A percentile compares a stretch with the other conserved stretches of the same genome.
Evolutionary conservation across 2,329 filamentous ascomycete genomes (phyloP).

Genomic region (Penicillium sp.): DNA sequence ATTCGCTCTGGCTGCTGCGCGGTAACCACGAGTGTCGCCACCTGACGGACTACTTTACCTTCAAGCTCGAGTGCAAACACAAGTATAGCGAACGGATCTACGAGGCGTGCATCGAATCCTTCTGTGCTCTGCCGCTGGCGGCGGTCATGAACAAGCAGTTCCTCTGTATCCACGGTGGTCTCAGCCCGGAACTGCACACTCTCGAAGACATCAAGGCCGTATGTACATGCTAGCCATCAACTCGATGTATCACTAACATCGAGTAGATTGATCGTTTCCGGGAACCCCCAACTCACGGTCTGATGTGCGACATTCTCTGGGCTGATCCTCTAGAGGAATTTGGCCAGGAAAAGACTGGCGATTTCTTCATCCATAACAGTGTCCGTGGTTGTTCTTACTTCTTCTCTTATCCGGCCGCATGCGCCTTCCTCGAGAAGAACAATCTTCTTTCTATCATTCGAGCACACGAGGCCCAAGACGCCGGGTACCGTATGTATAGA

Average conservation of each 20-base stretch:
- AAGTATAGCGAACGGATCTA: slow-evolving; percentile 97
- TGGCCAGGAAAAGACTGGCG: slow-evolving; percentile 95
- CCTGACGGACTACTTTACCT: slow-evolving; percentile 99
- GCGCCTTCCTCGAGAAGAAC: slow-evolving; percentile 97
- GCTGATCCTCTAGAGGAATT: slow-evolving; percentile 97
- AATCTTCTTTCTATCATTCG: slow-evolving; percentile 95
- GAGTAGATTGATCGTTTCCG: slow-evolving; percentile 92
- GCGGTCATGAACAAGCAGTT: slow-evolving; percentile 99
- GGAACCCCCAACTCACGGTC: slow-evolving; percentile 90
- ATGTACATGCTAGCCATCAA: slow-evolving; percentile 34
- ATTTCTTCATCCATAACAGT: slow-evolving; percentile 97
- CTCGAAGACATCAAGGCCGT: slow-evolving; percentile 88
- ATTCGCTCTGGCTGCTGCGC: slow-evolving; percentile 91
- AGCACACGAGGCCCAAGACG: slow-evolving; percentile 96
- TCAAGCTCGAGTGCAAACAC: slow-evolving; percentile 99
- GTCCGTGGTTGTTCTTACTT: slow-evolving; percentile 98
- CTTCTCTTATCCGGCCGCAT: slow-evolving; percentile 96
- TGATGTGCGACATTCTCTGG: slow-evolving; percentile 99
- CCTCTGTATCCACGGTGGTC: slow-evolving; percentile 91
- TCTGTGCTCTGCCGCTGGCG: slow-evolving; percentile 86
- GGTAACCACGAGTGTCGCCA: slow-evolving; percentile 99
- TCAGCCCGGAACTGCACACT: slow-evolving; percentile 93
- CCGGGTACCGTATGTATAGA: slow-evolving; percentile 97
- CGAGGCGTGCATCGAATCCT: slow-evolving; percentile 97
- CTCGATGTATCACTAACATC: slow-evolving; percentile 19